Evolutionary conservation across 345 rosid genomes (phyloP), one percentile per base, ranked within the genome.

Genomic region (Carallia brachiata): DNA sequence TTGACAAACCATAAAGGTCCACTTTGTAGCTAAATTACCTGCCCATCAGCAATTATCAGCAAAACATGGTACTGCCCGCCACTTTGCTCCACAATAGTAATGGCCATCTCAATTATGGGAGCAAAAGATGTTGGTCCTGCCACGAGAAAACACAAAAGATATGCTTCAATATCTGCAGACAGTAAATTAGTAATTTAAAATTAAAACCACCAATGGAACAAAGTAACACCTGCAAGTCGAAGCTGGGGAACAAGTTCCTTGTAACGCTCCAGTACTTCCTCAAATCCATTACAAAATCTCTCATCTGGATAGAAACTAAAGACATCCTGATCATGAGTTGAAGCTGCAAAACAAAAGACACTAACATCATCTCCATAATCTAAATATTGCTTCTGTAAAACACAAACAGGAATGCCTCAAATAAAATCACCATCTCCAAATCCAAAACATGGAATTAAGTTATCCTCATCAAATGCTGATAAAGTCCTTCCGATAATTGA

Each of bases 91-190:
- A 95, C 98, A 58, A 90, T 89, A 27, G 94, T 85, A 86, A 89
- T 89, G 52, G 94, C 97, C 98, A 88, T 95, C 68, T 95, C 98
- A 63, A 95, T 90, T 56, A 88, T 67, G 0, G 98, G 99, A 18
- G 98, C 98, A 86, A 95, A 95, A 6, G 99, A 92, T n/a, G 98
- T 95, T 7, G 98, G 98, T 1, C 98, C 98, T 93, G 81, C 36
- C 57, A 63, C 37, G 61, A 70, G 48, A 60, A 37, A 58, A 32
- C 2, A 64, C 37, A 68, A 55, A 32, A 3, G 3, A 48, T 19
- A 48, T 53, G 52, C 57, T n/a, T 61, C 16, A n/a, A 62, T 48
- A 59, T n/a, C 9, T 31, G 54, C n/a, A 18, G 30, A 15, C 28
- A 37, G 36, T 23, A 48, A 18, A 36, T 30, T 34, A 36, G 16